Evolutionary conservation across 305 asterid species (phyloP).

Genomic region (Stenogyne calaminthoides): DNA sequence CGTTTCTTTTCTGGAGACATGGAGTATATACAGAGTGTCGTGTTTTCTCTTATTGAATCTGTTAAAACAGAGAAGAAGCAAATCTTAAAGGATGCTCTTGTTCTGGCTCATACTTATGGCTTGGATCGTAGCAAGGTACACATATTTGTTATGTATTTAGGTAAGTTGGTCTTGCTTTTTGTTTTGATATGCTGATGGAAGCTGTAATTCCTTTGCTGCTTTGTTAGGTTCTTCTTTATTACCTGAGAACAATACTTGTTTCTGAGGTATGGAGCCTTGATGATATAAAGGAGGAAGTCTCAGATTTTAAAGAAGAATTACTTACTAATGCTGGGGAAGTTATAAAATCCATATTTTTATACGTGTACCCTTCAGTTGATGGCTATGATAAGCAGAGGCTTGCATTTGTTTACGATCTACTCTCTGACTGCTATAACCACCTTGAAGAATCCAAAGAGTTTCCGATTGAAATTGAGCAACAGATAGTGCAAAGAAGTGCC

Average conservation of each 20-base stretch:
- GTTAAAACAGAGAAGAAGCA: conserved; percentile 73
- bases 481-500: conserved; percentile 37
- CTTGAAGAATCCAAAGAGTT: conserved; percentile 49
- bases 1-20: conserved; percentile 85
- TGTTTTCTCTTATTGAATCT: conserved; percentile 77
- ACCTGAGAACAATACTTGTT: conserved; percentile 67
- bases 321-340: conserved; percentile 65
- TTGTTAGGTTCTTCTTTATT: conserved; percentile 77
- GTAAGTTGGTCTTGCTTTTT: conserved; percentile 12
- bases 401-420: conserved; percentile 73
- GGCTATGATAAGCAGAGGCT: conserved; percentile 88
- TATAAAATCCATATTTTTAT: conserved; percentile 51
- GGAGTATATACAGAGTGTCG: conserved; percentile 67
- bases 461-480: conserved; percentile 37
- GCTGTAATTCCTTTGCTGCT: conserved; percentile 21
- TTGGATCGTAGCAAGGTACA: conserved; percentile 73
- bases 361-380: conserved; percentile 73
- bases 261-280: conserved; percentile 77
- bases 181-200: conserved; percentile 29
- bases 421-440: conserved; percentile 72
- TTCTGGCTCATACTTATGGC: conserved; percentile 68
- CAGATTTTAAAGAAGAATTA: conserved; percentile 59
- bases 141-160: conserved; percentile 27
- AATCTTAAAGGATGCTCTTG: conserved; percentile 63
- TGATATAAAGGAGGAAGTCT: conserved; percentile 67